Conservation (phyloP, 371 early-diverging fungal species). For the Mortierella sp. region DNA sequence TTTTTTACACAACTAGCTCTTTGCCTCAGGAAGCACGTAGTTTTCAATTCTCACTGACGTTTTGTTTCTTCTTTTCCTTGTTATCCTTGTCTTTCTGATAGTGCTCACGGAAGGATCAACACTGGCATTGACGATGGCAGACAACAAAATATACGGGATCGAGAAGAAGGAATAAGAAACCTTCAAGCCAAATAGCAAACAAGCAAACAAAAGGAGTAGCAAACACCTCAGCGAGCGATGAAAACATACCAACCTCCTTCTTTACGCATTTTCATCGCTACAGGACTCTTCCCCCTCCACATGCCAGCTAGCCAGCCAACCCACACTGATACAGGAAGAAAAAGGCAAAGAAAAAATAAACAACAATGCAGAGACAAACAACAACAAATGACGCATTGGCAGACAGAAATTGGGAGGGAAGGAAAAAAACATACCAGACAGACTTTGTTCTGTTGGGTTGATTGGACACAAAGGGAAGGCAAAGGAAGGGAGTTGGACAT, state of each 20-base stretch:
- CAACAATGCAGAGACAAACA: no score
- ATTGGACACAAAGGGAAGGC: neutral
- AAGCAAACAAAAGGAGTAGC: neutral
- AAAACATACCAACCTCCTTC: neutral
- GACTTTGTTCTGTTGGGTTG: neutral
- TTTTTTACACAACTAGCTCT: neutral
- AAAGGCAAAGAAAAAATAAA: no score
- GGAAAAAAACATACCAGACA: neutral
- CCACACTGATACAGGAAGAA: no score
- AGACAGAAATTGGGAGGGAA: neutral
- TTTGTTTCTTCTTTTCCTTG: neutral
- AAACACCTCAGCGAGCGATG: neutral
- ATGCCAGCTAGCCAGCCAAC: no score
- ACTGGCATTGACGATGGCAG: constrained; percentile 56
- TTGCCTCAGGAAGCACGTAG: neutral
- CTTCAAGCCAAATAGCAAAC: no score
- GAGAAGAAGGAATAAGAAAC: constrained; percentile 35
- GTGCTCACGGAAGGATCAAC: constrained; percentile 43
- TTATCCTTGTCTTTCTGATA: neutral
- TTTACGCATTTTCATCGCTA: neutral
- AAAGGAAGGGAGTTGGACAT: neutral
- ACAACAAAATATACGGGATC: constrained; percentile 57
- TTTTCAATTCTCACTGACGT: neutral
- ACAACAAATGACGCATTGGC: neutral
- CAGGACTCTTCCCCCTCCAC: no score